Evolutionary conservation across 1,284 basidiomycete species (phyloP), one percentile per base, ranked within the genome.

Genomic region (Papiliotrema nemorosa): DNA sequence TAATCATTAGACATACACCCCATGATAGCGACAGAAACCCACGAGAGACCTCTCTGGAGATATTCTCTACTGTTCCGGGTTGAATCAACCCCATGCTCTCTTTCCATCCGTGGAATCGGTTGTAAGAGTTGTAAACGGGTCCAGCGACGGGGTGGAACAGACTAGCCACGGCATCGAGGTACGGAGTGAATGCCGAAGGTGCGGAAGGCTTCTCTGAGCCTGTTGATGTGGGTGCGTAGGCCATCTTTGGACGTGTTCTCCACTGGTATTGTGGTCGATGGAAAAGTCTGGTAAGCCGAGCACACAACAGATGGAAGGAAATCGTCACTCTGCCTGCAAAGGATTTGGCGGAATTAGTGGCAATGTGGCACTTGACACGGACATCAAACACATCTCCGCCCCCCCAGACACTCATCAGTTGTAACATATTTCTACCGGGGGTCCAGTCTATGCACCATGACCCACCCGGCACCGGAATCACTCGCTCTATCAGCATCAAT

Each of bases 1-100:
- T 94, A 31, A 31, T 31, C 29, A 31, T 7, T 31, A 7, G 14
- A 31, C 14, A 31, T 31, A 31, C 29, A 31, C 9, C 14, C 14
- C n/a, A n/a, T n/a, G n/a, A n/a, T n/a, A n/a, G n/a, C n/a, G n/a
- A n/a, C 24, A 39, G n/a, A 40, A 21, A 68, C 81, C 61, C 69
- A 93, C 91, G 76, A 77, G 89, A 90, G 63, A 88, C 84, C 77
- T 96, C 92, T 75, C 89, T 89, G 64, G 87, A 86, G 59, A 96
- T 79, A 70, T 87, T 88, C 81, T 97, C 92, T 27, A 87, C 84
- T 25, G 87, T 86, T 54, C 92, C 92, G 22, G 92, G 92, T 75
- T 89, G 87, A 47, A 87, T 82, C 50, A 96, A 78, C 43, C 85
- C 87, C 60, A 92, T 80, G 59, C 83, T 80, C 65, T 81, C 79